A percentile compares a stretch with the other conserved stretches of the same genome.
Evolutionary conservation across 202 grass and related monocot genomes (phyloP).

Genomic region (Dendrocalamus latiflorus): DNA sequence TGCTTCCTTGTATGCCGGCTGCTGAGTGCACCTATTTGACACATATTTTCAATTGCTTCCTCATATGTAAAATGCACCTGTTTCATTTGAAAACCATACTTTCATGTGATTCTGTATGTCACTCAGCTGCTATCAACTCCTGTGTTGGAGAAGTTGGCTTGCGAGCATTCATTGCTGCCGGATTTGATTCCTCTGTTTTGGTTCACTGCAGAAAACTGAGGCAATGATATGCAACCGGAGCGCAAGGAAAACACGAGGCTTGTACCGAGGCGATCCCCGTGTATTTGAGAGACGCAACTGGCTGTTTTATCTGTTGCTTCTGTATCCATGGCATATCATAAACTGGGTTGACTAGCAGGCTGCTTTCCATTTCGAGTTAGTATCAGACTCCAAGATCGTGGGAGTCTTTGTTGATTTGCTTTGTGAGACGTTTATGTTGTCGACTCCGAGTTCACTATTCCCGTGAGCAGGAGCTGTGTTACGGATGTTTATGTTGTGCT

Average conservation of each 20-base stretch:
- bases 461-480: neutral
- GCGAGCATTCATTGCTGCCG: neutral
- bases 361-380: constrained; percentile 30
- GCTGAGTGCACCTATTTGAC: neutral
- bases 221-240: constrained; percentile 10
- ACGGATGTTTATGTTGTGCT: constrained; percentile 13
- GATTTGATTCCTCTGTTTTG: constrained; percentile 15
- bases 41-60: neutral
- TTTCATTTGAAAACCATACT: neutral
- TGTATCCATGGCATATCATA: constrained; percentile 15
- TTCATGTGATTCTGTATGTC: neutral
- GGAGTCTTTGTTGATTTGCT: constrained; percentile 33
- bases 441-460: neutral
- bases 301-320: constrained; percentile 23
- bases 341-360: constrained; percentile 11
- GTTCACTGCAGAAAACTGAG: constrained; percentile 43
- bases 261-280: neutral
- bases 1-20: neutral
- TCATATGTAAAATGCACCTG: neutral
- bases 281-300: constrained; percentile 11
- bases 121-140: neutral
- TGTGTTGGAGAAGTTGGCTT: neutral
- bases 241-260: constrained; percentile 16
- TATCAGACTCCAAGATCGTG: neutral
- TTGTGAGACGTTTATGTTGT: constrained; percentile 23